Conservation (phyloP, 805 yeast species). For the Pichia paraexigua region DNA sequence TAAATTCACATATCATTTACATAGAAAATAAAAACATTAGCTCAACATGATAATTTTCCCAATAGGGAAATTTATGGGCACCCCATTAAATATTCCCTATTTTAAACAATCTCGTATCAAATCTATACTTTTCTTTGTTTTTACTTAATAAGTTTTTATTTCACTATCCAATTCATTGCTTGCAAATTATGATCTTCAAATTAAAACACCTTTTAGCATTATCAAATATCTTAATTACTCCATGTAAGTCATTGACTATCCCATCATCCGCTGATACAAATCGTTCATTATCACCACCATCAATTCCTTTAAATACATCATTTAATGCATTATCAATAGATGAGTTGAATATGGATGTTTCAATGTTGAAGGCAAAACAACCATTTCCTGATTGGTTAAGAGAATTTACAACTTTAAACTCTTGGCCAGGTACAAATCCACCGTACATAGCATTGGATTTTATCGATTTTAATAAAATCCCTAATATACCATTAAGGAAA, state of each 20-base stretch:
- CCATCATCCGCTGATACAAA: background rate
- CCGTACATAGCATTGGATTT: conserved; percentile 80
- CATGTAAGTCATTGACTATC: background rate
- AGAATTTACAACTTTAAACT: conserved; percentile 59
- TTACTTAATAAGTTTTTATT: background rate
- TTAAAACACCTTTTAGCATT: background rate
- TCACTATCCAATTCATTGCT: background rate
- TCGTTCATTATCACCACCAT: background rate
- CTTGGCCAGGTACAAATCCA: conserved; percentile 85
- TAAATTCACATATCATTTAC: background rate
- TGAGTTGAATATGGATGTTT: background rate
- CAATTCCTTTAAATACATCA: background rate
- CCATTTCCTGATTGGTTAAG: conserved; percentile 72
- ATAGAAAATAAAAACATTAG: background rate
- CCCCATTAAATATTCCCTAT: background rate
- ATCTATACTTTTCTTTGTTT: background rate
- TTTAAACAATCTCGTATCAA: no score
- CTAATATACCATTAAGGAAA: conserved; percentile 38
- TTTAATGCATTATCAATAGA: background rate
- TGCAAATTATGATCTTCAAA: background rate
- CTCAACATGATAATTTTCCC: background rate
- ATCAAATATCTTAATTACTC: background rate
- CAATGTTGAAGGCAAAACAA: background rate
- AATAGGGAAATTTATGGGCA: background rate
- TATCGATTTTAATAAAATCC: conserved; percentile 49